phyloP scores from a whole-genome alignment of 495 filamentous ascomycete genomes.

The Talaromyces trachyspermus region DNA sequence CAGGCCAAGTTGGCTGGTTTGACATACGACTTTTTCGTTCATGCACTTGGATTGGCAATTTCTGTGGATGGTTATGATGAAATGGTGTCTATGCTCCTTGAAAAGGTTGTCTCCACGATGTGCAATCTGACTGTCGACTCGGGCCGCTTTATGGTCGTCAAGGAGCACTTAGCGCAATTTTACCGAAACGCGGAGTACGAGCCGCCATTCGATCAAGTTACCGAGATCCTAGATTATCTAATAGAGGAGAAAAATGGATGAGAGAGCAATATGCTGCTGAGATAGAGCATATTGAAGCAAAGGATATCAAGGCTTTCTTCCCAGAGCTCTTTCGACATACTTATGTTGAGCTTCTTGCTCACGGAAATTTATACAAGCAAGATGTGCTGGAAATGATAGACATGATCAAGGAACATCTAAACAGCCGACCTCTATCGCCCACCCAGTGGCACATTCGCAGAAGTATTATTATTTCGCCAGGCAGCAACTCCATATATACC shows the following conservation, averaged over 20 bases:
- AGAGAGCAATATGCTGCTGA: constrained; percentile 76
- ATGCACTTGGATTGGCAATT: constrained; percentile 66
- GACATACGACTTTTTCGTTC: constrained; percentile 67
- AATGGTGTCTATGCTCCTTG: constrained; percentile 83
- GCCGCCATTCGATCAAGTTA: constrained; percentile 79
- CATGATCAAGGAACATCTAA: constrained; percentile 67
- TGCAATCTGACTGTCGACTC: constrained; percentile 72
- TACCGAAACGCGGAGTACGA: constrained; percentile 81
- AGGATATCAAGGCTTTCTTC: constrained; percentile 70
- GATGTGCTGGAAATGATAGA: constrained; percentile 82
- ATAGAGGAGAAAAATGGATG: constrained; percentile 65
- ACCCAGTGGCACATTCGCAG: constrained; percentile 74
- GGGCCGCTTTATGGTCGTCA: constrained; percentile 84
- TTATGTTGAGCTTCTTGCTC: constrained; percentile 81
- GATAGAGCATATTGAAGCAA: constrained; percentile 61
- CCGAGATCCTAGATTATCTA: constrained; percentile 75
- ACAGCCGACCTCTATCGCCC: constrained; percentile 63
- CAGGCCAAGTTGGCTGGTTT: constrained; percentile 91
- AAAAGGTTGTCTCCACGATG: constrained; percentile 86
- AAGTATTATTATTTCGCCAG: constrained; percentile 67
- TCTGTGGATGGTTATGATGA: constrained; percentile 93
- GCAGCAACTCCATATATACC: constrained; percentile 74
- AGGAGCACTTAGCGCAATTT: constrained; percentile 67
- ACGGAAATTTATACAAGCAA: constrained; percentile 95
- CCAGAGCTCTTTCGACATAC: constrained; percentile 73